Percentiles rank a stretch among this genome's conserved stretches.
Evolutionary conservation across 768 basidiomycete species (phyloP).

Genomic region (Hebeloma cylindrosporum): DNA sequence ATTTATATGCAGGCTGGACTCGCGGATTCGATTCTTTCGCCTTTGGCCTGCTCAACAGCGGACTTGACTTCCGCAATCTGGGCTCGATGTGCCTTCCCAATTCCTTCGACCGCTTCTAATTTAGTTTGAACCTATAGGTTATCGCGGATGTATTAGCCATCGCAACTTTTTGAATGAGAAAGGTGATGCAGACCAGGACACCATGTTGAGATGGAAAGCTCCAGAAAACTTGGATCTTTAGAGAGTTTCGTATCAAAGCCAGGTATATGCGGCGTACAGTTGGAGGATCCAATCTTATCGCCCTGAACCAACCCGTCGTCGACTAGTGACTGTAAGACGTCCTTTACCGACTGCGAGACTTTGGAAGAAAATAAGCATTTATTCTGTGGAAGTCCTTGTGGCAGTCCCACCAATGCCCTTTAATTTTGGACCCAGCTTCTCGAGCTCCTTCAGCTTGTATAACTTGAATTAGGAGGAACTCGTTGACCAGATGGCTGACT

Average conservation of each 20-base stretch:
- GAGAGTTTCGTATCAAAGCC: constrained; percentile 19
- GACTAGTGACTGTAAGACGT: constrained; percentile 83
- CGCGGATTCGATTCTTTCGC: constrained; percentile 59
- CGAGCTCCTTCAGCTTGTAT: constrained; percentile 84
- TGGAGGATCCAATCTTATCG: constrained; percentile 94
- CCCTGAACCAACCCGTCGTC: constrained; percentile 83
- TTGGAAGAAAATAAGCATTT: not conserved
- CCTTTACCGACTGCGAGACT: constrained; percentile 93
- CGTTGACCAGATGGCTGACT: not conserved
- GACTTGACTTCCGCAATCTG: constrained; percentile 52
- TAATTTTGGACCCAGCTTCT: constrained; percentile 84
- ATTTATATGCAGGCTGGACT: no score
- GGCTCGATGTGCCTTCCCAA: constrained; percentile 37
- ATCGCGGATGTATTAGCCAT: constrained; percentile 3
- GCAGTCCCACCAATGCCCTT: constrained; percentile 77
- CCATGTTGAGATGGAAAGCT: constrained; percentile 91
- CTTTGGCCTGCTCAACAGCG: constrained; percentile 51
- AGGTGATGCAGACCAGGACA: constrained; percentile 58
- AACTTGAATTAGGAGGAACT: not conserved
- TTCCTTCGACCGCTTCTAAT: constrained; percentile 49
- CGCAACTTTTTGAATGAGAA: constrained; percentile 3
- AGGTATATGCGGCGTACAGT: constrained; percentile 57
- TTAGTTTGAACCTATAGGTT: constrained; percentile 54
- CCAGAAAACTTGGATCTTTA: constrained; percentile 74
- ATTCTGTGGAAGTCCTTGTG: not conserved